These are phyloP conservation scores for Dendryphion nanum DNA, from an alignment of 2,329 filamentous ascomycete genomes.

Conservation along the genomic window DNA sequence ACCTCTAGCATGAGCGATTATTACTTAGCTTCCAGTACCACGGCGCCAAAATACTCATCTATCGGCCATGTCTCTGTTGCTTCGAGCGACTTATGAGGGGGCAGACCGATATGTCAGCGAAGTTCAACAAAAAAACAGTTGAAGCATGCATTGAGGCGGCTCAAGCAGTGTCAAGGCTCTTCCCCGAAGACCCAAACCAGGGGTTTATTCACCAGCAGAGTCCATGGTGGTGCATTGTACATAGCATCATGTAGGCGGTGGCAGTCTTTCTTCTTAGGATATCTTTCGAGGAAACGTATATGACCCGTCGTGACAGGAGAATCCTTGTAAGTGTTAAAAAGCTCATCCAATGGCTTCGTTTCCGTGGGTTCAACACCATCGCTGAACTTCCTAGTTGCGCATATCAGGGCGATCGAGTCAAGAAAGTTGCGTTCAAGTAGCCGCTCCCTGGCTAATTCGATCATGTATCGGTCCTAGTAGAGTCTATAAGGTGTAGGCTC, in stretches of 20 bases:
- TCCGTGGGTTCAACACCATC: too few relatives aligned
- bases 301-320: too few relatives aligned
- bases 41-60: conserved; percentile 34
- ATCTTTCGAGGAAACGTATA: conserved; percentile 23
- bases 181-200: not conserved
- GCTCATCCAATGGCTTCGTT: not conserved
- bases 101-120: not conserved
- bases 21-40: conserved; percentile 27
- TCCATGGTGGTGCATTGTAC: conserved; percentile 42
- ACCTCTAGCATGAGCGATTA: conserved; percentile 14
- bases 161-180: not conserved
- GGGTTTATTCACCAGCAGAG: conserved; percentile 10
- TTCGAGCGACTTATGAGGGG: not conserved
- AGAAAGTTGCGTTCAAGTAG: too few relatives aligned
- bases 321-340: too few relatives aligned
- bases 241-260: conserved; percentile 38
- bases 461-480: too few relatives aligned
- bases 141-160: not conserved
- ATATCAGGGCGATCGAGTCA: too few relatives aligned
- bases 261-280: conserved; percentile 38
- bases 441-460: too few relatives aligned
- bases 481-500: too few relatives aligned
- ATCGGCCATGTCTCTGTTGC: conserved; percentile 35
- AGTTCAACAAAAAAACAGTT: not conserved
- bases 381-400: too few relatives aligned